phyloP scores from a whole-genome alignment of 345 rosid genomes.

The Brassica nigra region DNA sequence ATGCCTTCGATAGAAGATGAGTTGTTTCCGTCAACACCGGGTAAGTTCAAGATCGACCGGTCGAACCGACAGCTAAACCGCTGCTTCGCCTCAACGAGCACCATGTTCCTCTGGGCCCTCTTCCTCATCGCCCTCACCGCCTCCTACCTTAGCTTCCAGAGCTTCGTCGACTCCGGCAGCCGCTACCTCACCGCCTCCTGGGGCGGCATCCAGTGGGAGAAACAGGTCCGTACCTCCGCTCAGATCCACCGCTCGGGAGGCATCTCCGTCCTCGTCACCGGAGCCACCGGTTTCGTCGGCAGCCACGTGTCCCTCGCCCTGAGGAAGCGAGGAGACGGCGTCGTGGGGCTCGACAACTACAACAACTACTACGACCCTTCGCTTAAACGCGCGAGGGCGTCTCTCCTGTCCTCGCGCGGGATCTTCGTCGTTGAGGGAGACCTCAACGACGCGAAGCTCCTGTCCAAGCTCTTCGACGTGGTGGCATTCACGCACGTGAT shows the following conservation, averaged over 20 bases:
- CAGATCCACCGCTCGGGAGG: slow-evolving; percentile 66
- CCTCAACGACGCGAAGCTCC: slow-evolving; percentile 58
- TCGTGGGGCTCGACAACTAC: slow-evolving; percentile 75
- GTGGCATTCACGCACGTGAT: slow-evolving; percentile 82
- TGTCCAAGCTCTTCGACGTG: slow-evolving; percentile 67
- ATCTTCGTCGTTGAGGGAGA: slow-evolving; percentile 70
- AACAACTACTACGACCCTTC: slow-evolving; percentile 78
- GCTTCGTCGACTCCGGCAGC: slow-evolving; percentile 78
- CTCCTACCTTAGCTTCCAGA: slow-evolving; percentile 75
- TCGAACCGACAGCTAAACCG: slow-evolving; percentile 71
- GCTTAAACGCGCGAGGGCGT: slow-evolving; percentile 52
- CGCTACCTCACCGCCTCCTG: slow-evolving; percentile 58
- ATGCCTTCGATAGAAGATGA: slow-evolving; percentile 83
- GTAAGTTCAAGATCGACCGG: slow-evolving; percentile 83
- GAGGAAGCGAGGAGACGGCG: slow-evolving; percentile 77
- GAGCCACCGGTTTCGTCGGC: slow-evolving; percentile 85
- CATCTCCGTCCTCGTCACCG: slow-evolving; percentile 74
- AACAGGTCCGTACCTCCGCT: slow-evolving; percentile 62
- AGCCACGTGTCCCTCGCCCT: slow-evolving; percentile 67
- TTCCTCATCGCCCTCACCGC: slow-evolving; percentile 89
- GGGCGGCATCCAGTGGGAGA: slow-evolving; percentile 88
- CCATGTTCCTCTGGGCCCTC: slow-evolving; percentile 90
- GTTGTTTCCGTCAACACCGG: slow-evolving; percentile 86
- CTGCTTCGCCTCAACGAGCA: slow-evolving; percentile 79
- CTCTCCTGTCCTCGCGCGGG: slow-evolving; percentile 47